These are phyloP conservation scores for Bauhinia variegata DNA, from an alignment of 306 rosid genomes.

Conservation along the genomic window DNA sequence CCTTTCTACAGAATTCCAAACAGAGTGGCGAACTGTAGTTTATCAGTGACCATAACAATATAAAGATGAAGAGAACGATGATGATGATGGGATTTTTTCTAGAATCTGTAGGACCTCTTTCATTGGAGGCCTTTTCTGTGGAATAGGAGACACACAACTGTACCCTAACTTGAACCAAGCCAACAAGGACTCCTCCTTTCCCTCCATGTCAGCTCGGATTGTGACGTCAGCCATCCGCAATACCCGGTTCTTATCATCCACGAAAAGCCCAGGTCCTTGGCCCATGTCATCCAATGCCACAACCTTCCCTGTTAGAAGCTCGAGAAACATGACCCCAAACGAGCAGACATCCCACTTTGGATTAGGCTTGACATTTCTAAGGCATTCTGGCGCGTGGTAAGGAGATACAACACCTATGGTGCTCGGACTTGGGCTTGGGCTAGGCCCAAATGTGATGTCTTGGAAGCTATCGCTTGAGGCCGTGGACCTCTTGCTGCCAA, in stretches of 20 bases:
- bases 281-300: slow-evolving; percentile 56
- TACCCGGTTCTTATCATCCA: slow-evolving; percentile 49
- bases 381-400: slow-evolving; percentile 56
- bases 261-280: slow-evolving; percentile 45
- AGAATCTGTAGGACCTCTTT: slow-evolving; percentile 59
- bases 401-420: slow-evolving; percentile 46
- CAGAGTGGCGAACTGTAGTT: too few relatives aligned
- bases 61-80: slow-evolving; percentile 38
- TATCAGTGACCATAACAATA: slow-evolving; percentile 41
- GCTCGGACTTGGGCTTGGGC: slow-evolving; percentile 68
- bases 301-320: slow-evolving; percentile 60
- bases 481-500: slow-evolving; percentile 60
- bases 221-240: slow-evolving; percentile 56
- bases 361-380: slow-evolving; percentile 56
- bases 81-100: slow-evolving; percentile 56
- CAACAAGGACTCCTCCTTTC: slow-evolving; percentile 55
- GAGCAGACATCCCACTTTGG: slow-evolving; percentile 68
- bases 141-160: slow-evolving; percentile 53
- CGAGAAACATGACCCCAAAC: slow-evolving; percentile 60
- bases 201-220: slow-evolving; percentile 59
- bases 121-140: slow-evolving; percentile 69
- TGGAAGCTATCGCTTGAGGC: slow-evolving; percentile 53
- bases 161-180: slow-evolving; percentile 60
- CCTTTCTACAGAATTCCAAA: too few relatives aligned
- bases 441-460: slow-evolving; percentile 46